These are phyloP conservation scores for Spironucleus salmonicida DNA, from an alignment of 208 protist species.

Conservation along the genomic window DNA sequence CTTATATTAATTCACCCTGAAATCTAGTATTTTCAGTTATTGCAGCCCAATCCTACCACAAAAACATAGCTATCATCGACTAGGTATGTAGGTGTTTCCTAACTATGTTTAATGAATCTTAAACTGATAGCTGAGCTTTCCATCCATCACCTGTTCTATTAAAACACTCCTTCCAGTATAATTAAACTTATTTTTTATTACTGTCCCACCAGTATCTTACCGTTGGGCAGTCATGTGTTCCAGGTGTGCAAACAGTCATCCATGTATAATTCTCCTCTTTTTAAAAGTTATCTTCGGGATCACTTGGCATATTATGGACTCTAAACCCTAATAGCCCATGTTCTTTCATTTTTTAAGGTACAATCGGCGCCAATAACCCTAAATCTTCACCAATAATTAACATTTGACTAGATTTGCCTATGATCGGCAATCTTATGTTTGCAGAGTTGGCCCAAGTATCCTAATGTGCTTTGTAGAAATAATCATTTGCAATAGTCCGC, in stretches of 20 bases:
- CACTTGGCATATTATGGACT: slow-evolving; percentile 55
- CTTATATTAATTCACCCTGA: slow-evolving; percentile 9
- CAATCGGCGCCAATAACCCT: slow-evolving; percentile 50
- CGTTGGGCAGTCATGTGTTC: slow-evolving; percentile 40
- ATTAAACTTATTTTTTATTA: background rate
- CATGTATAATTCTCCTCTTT: slow-evolving; percentile 33
- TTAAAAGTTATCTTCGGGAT: slow-evolving; percentile 17
- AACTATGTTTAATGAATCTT: slow-evolving; percentile 22
- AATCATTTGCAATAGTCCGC: slow-evolving; percentile 44
- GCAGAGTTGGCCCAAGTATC: slow-evolving; percentile 22
- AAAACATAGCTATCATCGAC: slow-evolving; percentile 40
- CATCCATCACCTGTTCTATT: background rate
- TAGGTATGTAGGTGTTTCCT: slow-evolving; percentile 33
- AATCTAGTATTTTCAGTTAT: background rate
- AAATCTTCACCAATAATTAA: slow-evolving; percentile 61
- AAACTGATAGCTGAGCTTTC: background rate
- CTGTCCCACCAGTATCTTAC: slow-evolving; percentile 38
- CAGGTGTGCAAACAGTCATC: slow-evolving; percentile 35
- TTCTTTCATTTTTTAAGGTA: slow-evolving; percentile 47
- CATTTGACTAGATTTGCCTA: slow-evolving; percentile 50
- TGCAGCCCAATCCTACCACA: slow-evolving; percentile 35
- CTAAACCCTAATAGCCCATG: slow-evolving; percentile 52
- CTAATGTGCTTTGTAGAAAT: slow-evolving; percentile 48
- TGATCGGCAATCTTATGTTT: slow-evolving; percentile 25
- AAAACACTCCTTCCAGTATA: background rate